Percentiles rank a stretch among this genome's conserved stretches.
These are phyloP conservation scores for Neonectria hederae DNA, from an alignment of 2,329 filamentous ascomycete genomes.

Conservation along the genomic window DNA sequence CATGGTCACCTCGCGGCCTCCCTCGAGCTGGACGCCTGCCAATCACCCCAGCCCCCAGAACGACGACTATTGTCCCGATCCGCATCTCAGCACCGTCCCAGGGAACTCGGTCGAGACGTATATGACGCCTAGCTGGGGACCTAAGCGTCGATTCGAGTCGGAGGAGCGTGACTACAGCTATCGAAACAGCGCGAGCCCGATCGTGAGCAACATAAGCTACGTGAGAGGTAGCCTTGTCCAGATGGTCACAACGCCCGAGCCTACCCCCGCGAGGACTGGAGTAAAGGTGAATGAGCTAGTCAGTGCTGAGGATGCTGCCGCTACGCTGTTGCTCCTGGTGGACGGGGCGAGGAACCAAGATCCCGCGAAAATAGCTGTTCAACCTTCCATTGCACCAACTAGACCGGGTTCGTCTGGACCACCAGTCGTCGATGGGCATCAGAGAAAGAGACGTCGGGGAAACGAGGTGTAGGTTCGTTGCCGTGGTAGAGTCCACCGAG, in stretches of 20 bases:
- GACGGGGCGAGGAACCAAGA: constrained; percentile 28
- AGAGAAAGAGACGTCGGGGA: constrained; percentile 37
- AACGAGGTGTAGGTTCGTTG: constrained; percentile 23
- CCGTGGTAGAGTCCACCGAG: background rate
- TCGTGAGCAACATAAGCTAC: constrained; percentile 20
- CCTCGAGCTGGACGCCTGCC: constrained; percentile 33
- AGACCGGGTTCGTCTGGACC: background rate
- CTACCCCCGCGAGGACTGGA: constrained; percentile 27
- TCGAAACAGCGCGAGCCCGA: constrained; percentile 36
- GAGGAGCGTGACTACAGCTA: constrained; percentile 30
- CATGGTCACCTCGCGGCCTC: constrained; percentile 39
- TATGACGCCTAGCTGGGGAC: constrained; percentile 26
- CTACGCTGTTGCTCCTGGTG: constrained; percentile 38
- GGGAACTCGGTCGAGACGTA: constrained; percentile 22
- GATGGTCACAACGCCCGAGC: constrained; percentile 30
- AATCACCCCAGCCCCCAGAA: constrained; percentile 31
- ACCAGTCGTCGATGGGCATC: constrained; percentile 23
- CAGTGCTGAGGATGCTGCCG: constrained; percentile 21
- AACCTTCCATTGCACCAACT: background rate
- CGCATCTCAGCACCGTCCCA: constrained; percentile 37
- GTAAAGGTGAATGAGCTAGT: background rate
- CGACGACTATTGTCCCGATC: constrained; percentile 28
- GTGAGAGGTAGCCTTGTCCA: constrained; percentile 23
- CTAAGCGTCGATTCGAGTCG: constrained; percentile 38
- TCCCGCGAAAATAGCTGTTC: background rate